Conservation (phyloP, 164 flowering plant species). For the Umbilicus rupestris region DNA sequence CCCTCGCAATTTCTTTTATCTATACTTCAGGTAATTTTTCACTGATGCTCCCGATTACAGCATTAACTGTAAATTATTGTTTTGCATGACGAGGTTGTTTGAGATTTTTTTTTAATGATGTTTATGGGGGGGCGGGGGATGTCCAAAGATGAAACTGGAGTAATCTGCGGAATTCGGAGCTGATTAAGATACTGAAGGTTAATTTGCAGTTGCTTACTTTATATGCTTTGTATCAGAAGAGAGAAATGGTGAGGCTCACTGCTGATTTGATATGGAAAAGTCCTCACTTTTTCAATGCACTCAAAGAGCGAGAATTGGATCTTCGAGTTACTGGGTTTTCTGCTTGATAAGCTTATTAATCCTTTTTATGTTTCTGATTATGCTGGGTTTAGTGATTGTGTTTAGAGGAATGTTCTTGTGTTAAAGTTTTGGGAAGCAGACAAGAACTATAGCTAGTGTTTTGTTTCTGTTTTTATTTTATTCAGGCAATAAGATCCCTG, state of each 20-base stretch:
- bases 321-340: constrained; percentile 49
- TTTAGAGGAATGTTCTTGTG: not conserved
- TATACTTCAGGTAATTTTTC: no score
- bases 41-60: no score
- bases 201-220: not conserved
- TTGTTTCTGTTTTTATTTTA: not conserved
- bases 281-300: constrained; percentile 91
- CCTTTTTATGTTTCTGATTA: not conserved
- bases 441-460: no score
- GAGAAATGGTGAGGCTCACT: constrained; percentile 66
- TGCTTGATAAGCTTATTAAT: not conserved
- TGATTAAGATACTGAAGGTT: no score
- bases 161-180: no score
- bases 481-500: constrained; percentile 86
- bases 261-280: constrained; percentile 89
- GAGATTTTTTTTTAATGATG: no score
- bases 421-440: not conserved
- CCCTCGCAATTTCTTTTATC: no score
- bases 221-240: not conserved
- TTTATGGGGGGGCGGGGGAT: no score
- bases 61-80: no score
- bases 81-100: no score
- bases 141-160: no score
- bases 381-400: not conserved
- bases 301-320: constrained; percentile 80